Conservation (phyloP, 352 stramenopile species). For the Pythium aristosporum region DNA sequence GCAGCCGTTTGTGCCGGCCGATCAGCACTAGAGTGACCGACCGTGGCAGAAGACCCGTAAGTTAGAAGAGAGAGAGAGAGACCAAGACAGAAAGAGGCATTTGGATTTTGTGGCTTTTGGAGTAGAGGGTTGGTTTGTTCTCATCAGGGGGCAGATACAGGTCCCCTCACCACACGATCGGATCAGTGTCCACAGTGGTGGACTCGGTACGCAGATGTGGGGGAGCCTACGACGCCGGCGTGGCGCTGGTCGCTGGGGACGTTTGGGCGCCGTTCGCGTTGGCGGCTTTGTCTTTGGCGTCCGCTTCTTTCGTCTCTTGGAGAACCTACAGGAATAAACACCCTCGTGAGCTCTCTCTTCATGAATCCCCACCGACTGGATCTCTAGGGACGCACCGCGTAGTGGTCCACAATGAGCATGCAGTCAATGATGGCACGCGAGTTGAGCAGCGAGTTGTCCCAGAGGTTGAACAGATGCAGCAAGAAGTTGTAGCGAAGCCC, state of each 20-base stretch:
- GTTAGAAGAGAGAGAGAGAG: neutral
- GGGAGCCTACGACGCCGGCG: neutral
- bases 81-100: neutral
- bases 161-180: too few relatives aligned
- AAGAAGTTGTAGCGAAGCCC: constrained; percentile 86
- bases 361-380: neutral
- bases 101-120: constrained; percentile 3
- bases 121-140: neutral
- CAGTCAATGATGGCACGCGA: constrained; percentile 85
- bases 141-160: neutral
- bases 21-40: neutral
- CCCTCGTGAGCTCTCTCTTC: neutral
- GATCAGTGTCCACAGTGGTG: too few relatives aligned
- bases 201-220: too few relatives aligned
- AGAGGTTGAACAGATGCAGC: constrained; percentile 89
- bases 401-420: constrained; percentile 84
- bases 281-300: constrained; percentile 12
- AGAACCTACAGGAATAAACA: constrained; percentile 21
- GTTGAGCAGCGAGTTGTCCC: constrained; percentile 88
- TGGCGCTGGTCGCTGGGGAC: neutral
- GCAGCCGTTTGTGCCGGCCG: constrained; percentile 18
- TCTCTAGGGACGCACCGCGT: constrained; percentile 19
- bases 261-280: neutral
- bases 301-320: constrained; percentile 33
- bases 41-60: neutral